A percentile compares a stretch with the other conserved stretches of the same genome.
phyloP scores from a whole-genome alignment of 2,329 filamentous ascomycete genomes.

The Fusarium longipes region DNA sequence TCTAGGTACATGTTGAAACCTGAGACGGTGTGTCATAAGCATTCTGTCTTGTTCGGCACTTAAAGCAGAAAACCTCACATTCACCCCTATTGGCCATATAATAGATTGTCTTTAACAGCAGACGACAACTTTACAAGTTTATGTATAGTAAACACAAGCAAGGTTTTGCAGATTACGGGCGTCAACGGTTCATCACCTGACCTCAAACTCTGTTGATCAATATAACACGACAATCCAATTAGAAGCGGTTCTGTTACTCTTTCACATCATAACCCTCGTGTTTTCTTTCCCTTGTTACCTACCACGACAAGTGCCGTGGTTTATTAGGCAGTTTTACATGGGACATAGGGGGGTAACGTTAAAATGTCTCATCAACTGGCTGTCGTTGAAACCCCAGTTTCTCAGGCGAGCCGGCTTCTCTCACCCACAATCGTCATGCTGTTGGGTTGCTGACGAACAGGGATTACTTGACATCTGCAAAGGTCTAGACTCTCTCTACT shows the following conservation, averaged over 20 bases:
- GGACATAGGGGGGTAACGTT: neutral
- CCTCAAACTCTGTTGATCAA: constrained; percentile 35
- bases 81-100: neutral
- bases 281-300: neutral
- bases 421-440: constrained; percentile 3
- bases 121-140: neutral
- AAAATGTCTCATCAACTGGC: constrained; percentile 15
- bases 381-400: constrained; percentile 24
- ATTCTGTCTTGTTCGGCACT: constrained; percentile 24
- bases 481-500: constrained; percentile 25
- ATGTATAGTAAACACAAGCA: constrained; percentile 9
- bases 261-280: neutral
- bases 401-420: constrained; percentile 22
- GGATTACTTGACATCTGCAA: constrained; percentile 14
- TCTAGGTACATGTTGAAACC: constrained; percentile 20
- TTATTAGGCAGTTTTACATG: constrained; percentile 8
- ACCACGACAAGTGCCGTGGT: constrained; percentile 30
- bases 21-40: constrained; percentile 21
- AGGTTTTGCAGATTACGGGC: constrained; percentile 40
- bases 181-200: constrained; percentile 45
- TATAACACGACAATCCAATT: neutral
- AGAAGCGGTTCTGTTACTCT: neutral
- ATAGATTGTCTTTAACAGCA: constrained; percentile 1
- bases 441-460: constrained; percentile 24
- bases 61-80: constrained; percentile 14